phyloP scores from a whole-genome alignment of 768 basidiomycete genomes.

The Melanogaster broomeanus region DNA sequence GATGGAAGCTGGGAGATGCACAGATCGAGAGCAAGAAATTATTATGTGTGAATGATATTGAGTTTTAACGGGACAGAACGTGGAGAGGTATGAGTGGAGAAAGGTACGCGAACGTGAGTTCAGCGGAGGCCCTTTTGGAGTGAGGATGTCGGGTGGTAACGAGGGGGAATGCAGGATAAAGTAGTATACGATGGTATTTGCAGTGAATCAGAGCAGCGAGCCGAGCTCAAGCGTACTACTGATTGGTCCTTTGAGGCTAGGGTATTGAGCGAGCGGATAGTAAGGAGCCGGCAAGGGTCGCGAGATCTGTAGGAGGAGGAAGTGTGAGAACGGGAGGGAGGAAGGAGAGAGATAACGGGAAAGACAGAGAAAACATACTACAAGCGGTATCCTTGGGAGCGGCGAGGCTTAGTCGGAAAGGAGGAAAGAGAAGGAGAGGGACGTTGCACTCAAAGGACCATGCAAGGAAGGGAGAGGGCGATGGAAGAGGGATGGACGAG shows the following conservation, averaged over 20 bases:
- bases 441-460: conserved; percentile 36
- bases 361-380: conserved; percentile 31
- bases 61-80: conserved; percentile 24
- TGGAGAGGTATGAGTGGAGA: conserved; percentile 12
- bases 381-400: conserved; percentile 56
- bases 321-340: conserved; percentile 7
- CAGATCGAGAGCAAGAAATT: conserved; percentile 10
- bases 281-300: conserved; percentile 91
- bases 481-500: conserved; percentile 22
- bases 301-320: conserved; percentile 60
- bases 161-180: conserved; percentile 5
- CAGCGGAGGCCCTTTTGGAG: conserved; percentile 42
- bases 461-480: conserved; percentile 28
- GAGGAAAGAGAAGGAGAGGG: conserved; percentile 29
- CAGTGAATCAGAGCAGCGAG: conserved; percentile 51
- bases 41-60: conserved; percentile 12
- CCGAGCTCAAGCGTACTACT: conserved; percentile 68
- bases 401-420: conserved; percentile 45
- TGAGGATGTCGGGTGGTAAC: conserved; percentile 10
- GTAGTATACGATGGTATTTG: conserved; percentile 22
- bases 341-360: background rate
- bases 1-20: background rate
- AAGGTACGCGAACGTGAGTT: conserved; percentile 47
- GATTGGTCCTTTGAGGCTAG: conserved; percentile 38
- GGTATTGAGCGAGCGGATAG: conserved; percentile 43